These are phyloP conservation scores for Trypanosoma scelopori DNA, from an alignment of 208 protist species.

Conservation along the genomic window DNA sequence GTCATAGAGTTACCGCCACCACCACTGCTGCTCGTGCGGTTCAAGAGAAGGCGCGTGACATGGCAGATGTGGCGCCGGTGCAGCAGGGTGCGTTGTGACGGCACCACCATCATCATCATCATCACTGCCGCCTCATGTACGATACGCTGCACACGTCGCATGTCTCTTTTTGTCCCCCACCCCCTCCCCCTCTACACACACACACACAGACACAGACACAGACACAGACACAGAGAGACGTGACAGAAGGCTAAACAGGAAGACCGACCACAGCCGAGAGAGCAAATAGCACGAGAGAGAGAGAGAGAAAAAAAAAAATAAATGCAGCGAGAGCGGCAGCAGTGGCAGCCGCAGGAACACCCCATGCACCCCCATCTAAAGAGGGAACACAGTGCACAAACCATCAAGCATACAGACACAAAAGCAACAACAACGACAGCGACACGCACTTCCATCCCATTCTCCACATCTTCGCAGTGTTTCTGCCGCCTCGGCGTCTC, in stretches of 20 bases:
- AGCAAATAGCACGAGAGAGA: neutral
- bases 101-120: too few relatives aligned
- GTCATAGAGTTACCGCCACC: slow-evolving; percentile 15
- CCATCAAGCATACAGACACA: too few relatives aligned
- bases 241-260: neutral
- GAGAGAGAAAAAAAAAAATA: slow-evolving; percentile 10
- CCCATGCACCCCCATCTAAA: too few relatives aligned
- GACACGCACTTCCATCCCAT: too few relatives aligned
- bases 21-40: neutral
- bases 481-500: too few relatives aligned
- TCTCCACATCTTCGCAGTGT: too few relatives aligned
- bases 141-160: slow-evolving; percentile 6
- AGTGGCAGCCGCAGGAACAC: too few relatives aligned
- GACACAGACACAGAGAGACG: neutral
- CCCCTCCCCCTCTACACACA: neutral
- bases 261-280: neutral
- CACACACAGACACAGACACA: slow-evolving; percentile 1
- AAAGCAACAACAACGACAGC: too few relatives aligned
- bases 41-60: neutral
- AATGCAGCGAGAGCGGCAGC: neutral
- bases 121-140: slow-evolving; percentile 1
- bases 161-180: neutral
- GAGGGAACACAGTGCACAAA: too few relatives aligned
- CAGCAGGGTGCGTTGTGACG: too few relatives aligned
- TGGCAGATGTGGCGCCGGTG: slow-evolving; percentile 12